Evolutionary conservation across 352 stramenopile genomes (phyloP).

Genomic region (Phytophthora colocasiae): DNA sequence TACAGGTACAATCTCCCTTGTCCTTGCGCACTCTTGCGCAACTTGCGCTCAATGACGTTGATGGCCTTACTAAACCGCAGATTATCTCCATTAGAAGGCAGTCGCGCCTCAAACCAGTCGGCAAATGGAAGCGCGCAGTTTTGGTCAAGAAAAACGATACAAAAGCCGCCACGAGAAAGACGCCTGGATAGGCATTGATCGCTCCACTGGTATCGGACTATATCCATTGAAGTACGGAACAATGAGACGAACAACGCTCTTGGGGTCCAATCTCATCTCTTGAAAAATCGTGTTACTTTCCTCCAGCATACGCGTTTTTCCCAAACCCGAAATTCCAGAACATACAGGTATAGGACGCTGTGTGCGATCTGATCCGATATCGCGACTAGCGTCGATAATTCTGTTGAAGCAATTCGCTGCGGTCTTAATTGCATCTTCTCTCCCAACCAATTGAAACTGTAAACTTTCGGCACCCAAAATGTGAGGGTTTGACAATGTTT

Average conservation of each 20-base stretch:
- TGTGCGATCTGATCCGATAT: conserved; percentile 16
- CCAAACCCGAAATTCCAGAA: conserved; percentile 40
- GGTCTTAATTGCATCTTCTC: conserved; percentile 17
- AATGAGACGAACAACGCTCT: conserved; percentile 10
- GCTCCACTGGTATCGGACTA: too few species aligned
- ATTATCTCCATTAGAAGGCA: too few species aligned
- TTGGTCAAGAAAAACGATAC: too few species aligned
- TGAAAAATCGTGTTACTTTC: conserved; percentile 34
- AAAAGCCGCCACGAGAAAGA: too few species aligned
- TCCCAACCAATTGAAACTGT: conserved; percentile 17
- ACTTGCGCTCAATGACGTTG: too few species aligned
- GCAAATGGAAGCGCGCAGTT: too few species aligned
- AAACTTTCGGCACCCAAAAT: conserved; percentile 3
- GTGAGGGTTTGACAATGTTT: neutral
- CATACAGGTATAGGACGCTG: conserved; percentile 34
- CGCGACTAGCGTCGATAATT: conserved; percentile 2
- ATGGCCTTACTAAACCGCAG: too few species aligned
- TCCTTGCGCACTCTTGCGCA: neutral
- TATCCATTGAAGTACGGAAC: too few species aligned
- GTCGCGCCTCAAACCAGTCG: too few species aligned
- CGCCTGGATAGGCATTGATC: too few species aligned
- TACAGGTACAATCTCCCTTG: conserved; percentile 34
- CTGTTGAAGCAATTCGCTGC: conserved; percentile 10
- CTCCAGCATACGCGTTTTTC: conserved; percentile 43
- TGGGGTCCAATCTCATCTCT: conserved; percentile 25